These are phyloP conservation scores for Leishmania tropica DNA, from an alignment of 208 protist species.

Conservation along the genomic window DNA sequence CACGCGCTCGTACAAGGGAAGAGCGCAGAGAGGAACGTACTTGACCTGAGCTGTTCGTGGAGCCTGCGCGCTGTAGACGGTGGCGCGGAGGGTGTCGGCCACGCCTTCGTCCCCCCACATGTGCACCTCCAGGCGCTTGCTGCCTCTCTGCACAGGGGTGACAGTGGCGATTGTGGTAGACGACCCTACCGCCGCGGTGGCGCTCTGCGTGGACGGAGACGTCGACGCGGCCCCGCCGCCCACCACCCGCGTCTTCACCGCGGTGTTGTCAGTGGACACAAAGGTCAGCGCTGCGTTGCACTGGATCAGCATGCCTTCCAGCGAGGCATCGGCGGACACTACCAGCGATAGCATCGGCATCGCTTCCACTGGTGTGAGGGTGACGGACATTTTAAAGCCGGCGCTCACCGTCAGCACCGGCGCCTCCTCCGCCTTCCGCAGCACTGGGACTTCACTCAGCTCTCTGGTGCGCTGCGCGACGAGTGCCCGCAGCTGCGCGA, in stretches of 20 bases:
- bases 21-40: conserved; percentile 49
- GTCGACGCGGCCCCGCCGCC: conserved; percentile 13
- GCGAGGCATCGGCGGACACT: conserved; percentile 59
- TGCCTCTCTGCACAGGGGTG: conserved; percentile 26
- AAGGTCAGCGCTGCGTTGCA: conserved; percentile 47
- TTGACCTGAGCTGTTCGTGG: conserved; percentile 82
- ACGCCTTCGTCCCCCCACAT: conserved; percentile 68
- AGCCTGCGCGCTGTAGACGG: conserved; percentile 42
- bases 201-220: neutral
- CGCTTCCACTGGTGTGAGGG: conserved; percentile 49
- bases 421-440: conserved; percentile 15
- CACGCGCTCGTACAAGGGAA: conserved; percentile 78
- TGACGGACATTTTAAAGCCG: conserved; percentile 61
- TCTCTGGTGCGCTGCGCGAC: conserved; percentile 48
- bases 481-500: conserved; percentile 44
- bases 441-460: conserved; percentile 33
- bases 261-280: conserved; percentile 39
- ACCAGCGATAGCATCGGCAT: conserved; percentile 58
- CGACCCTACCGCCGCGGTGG: neutral
- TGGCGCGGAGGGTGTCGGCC: conserved; percentile 46
- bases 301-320: conserved; percentile 57
- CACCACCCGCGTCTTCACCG: conserved; percentile 26
- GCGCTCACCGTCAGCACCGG: conserved; percentile 60
- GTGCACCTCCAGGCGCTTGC: conserved; percentile 44
- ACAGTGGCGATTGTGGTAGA: conserved; percentile 27